These are phyloP conservation scores for Pseudopithomyces maydicus DNA, from an alignment of 2,329 filamentous ascomycete species.

Conservation along the genomic window DNA sequence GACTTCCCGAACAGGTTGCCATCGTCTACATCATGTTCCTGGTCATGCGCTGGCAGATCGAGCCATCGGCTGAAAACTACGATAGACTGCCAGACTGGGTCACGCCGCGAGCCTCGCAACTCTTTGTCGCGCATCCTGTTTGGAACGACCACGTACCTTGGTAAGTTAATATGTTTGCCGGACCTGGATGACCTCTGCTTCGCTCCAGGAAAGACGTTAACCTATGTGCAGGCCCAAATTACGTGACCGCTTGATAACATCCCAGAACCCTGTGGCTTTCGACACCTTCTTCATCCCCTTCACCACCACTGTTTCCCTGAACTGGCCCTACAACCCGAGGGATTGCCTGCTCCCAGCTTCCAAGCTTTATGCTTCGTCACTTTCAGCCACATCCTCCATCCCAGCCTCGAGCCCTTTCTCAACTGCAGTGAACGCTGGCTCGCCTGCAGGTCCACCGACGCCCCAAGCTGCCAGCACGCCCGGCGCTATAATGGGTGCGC, in stretches of 20 bases:
- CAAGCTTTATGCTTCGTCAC: slow-evolving; percentile 21
- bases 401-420: slow-evolving; percentile 35
- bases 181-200: background rate
- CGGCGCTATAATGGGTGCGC: slow-evolving; percentile 8
- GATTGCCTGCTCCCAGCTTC: slow-evolving; percentile 66
- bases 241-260: slow-evolving; percentile 67
- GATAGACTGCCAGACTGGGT: slow-evolving; percentile 76
- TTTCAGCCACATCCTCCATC: slow-evolving; percentile 29
- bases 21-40: slow-evolving; percentile 87
- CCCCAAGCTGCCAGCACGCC: slow-evolving; percentile 28
- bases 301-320: slow-evolving; percentile 74
- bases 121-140: slow-evolving; percentile 70
- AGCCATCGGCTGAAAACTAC: slow-evolving; percentile 78
- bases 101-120: slow-evolving; percentile 68
- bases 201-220: slow-evolving; percentile 18
- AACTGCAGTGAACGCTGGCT: slow-evolving; percentile 34
- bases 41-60: slow-evolving; percentile 80
- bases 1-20: slow-evolving; percentile 81
- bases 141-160: slow-evolving; percentile 87
- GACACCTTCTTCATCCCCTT: slow-evolving; percentile 85
- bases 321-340: slow-evolving; percentile 81
- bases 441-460: slow-evolving; percentile 29
- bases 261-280: slow-evolving; percentile 66
- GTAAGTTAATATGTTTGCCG: slow-evolving; percentile 33
- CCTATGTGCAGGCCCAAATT: slow-evolving; percentile 62